Evolutionary conservation across 495 filamentous ascomycete genomes (phyloP), one percentile per base, ranked within the genome.

Genomic region (Chaetomium cochliodes): DNA sequence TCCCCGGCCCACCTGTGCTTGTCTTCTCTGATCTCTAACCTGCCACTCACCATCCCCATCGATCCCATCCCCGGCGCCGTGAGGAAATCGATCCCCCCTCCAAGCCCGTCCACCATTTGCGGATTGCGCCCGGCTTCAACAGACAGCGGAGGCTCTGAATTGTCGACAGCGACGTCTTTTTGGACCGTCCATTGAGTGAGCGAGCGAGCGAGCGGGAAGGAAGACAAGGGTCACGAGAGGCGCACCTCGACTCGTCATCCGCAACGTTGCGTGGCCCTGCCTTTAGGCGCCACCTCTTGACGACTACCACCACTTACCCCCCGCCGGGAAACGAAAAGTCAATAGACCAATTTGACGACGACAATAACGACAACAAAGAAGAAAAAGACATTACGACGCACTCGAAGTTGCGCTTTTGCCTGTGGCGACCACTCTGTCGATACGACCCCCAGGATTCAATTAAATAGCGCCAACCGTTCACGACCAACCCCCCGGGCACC

Each of bases 211-310:
- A 37, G 33, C 50, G 6, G 54, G 54, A 20, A 23, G 22, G 30
- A 54, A 11, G 46, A 49, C 15, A 28, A 52, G 54, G 23, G 23
- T n/a, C 39, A 18, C 16, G 20, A 26, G 42, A 22, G 50, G 28
- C 49, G 30, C 61, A 30, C n/a, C 41, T 41, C 61, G 41, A 30
- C 55, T 49, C 23, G 54, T 23, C 66, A 50, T 33, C 54, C 57
- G 60, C 62, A 62, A 58, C 65, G 46, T 67, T 68, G 68, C 68
- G 67, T 65, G 67, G 65, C 63, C 62, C 44, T 42, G 61, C 63
- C 59, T 64, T 67, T 63, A 72, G 68, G 63, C 68, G 66, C 54
- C 65, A 49, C 55, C 26, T 3, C 46, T 23, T 20, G 18, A 50
- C 54, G 51, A 63, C 63, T 49, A 64, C 57, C 57, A 9, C 16